phyloP scores from a whole-genome alignment of 2,329 filamentous ascomycete genomes.

The Hypoxylon sp. region DNA sequence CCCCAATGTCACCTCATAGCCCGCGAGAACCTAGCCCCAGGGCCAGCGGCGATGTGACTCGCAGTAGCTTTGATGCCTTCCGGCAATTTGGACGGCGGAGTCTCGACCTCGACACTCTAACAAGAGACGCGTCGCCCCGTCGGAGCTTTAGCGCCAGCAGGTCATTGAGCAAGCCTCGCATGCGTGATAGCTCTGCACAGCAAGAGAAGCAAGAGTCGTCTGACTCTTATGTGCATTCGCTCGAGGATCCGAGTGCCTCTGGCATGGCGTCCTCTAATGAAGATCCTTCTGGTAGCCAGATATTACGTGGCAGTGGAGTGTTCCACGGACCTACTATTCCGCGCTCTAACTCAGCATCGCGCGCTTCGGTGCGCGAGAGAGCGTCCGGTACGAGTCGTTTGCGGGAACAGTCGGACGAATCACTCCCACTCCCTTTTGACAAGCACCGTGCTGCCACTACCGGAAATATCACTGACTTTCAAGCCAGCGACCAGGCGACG shows the following conservation, averaged over 20 bases:
- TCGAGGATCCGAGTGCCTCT: constrained; percentile 77
- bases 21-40: constrained; percentile 61
- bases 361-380: constrained; percentile 32
- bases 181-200: constrained; percentile 54
- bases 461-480: constrained; percentile 48
- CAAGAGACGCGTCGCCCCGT: constrained; percentile 54
- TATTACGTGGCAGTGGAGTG: constrained; percentile 84
- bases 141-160: constrained; percentile 72
- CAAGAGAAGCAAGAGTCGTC: constrained; percentile 69
- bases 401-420: constrained; percentile 30
- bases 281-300: constrained; percentile 89
- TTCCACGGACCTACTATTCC: constrained; percentile 81
- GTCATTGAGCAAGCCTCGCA: constrained; percentile 59
- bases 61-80: constrained; percentile 63
- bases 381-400: constrained; percentile 24
- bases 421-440: constrained; percentile 20
- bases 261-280: constrained; percentile 75
- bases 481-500: constrained; percentile 43
- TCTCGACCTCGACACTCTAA: constrained; percentile 58
- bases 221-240: constrained; percentile 78
- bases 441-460: constrained; percentile 47
- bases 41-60: constrained; percentile 61
- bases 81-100: constrained; percentile 59
- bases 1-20: constrained; percentile 57
- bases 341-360: constrained; percentile 55